A percentile compares a stretch with the other conserved stretches of the same genome.
Evolutionary conservation across 1,284 basidiomycete genomes (phyloP).

Genomic region (Cutaneotrichosporon dermatis): DNA sequence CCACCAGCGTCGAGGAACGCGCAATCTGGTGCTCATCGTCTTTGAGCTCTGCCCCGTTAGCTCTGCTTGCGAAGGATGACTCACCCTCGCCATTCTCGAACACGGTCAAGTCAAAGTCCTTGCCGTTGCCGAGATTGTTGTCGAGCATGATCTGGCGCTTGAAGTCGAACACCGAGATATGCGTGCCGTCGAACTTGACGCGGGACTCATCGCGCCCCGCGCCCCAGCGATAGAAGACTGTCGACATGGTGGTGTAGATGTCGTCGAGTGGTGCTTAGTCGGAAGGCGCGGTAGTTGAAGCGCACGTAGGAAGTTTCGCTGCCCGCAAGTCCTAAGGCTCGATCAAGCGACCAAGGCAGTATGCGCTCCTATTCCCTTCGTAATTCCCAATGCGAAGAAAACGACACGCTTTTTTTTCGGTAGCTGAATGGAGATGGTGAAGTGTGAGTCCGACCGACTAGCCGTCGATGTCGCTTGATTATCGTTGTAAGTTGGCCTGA

Average conservation of each 20-base stretch:
- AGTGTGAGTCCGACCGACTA: no score
- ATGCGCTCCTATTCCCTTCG: no score
- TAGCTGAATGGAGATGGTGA: no score
- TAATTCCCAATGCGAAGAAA: no score
- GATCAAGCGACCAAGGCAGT: no score
- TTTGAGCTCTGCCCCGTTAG: constrained; percentile 65
- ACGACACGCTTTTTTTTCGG: no score
- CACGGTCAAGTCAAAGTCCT: constrained; percentile 91
- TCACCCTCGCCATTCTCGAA: constrained; percentile 80
- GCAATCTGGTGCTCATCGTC: constrained; percentile 90
- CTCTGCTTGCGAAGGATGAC: constrained; percentile 2
- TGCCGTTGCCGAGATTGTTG: constrained; percentile 89
- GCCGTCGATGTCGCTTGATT: no score
- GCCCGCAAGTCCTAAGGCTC: no score
- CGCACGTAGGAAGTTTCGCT: no score
- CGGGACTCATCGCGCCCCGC: constrained; percentile 91
- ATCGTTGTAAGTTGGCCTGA: no score
- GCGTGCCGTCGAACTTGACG: constrained; percentile 95
- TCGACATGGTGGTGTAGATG: constrained; percentile 63
- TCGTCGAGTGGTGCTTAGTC: neutral
- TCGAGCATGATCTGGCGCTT: constrained; percentile 97
- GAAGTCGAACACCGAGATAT: constrained; percentile 97
- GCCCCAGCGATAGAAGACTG: constrained; percentile 97
- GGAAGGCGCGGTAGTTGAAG: neutral
- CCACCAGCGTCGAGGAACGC: constrained; percentile 88